A percentile compares a stretch with the other conserved stretches of the same genome.
Conservation (phyloP, 148 eudicot genomes). For the Rhododendron mucronatum region DNA sequence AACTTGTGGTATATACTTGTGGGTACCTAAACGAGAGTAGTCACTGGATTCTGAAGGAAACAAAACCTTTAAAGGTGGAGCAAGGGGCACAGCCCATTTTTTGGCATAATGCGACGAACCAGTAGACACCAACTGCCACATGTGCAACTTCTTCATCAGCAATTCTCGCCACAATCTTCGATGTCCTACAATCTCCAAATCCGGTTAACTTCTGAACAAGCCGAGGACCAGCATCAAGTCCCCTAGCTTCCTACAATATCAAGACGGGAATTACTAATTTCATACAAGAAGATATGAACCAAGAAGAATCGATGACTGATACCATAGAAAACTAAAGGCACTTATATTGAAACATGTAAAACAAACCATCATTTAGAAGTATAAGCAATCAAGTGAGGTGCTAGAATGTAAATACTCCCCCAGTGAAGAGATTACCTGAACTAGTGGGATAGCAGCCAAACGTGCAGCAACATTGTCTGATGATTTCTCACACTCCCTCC, state of each 20-base stretch:
- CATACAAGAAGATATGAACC: neutral
- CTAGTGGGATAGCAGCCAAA: constrained; percentile 83
- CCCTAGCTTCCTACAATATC: constrained; percentile 75
- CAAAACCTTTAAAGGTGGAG: constrained; percentile 67
- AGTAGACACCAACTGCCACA: constrained; percentile 90
- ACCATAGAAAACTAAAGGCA: neutral
- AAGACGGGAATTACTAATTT: neutral
- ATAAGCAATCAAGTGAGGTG: neutral
- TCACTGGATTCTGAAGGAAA: neutral
- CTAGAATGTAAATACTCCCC: neutral
- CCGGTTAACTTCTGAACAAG: constrained; percentile 75
- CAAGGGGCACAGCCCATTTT: constrained; percentile 74
- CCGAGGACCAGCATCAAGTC: constrained; percentile 97
- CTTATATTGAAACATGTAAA: neutral
- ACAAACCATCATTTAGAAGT: neutral
- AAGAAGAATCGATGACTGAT: neutral
- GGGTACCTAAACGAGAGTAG: neutral
- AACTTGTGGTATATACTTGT: neutral
- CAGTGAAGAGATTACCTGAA: constrained; percentile 53
- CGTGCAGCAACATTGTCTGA: constrained; percentile 80
- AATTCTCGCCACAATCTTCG: constrained; percentile 72
- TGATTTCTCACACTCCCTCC: constrained; percentile 95
- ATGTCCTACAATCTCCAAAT: constrained; percentile 80
- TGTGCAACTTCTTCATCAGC: constrained; percentile 94
- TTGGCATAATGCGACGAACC: constrained; percentile 77